Percentiles rank a stretch among this genome's conserved stretches.
Evolutionary conservation across 148 eudicot species (phyloP).

Genomic region (Silene conica): DNA sequence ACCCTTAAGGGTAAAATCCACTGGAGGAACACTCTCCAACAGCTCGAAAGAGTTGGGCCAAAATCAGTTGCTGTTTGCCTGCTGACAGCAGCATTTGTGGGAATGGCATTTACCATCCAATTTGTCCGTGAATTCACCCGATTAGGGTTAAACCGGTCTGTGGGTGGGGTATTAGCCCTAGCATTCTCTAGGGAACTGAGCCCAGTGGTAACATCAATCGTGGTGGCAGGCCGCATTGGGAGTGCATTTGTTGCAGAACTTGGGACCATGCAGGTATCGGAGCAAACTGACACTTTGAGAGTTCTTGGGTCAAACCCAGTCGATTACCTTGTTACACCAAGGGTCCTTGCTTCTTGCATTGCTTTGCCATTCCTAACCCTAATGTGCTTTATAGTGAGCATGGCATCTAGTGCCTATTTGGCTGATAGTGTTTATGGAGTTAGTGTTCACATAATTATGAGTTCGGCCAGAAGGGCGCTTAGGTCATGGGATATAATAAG

Average conservation of each 20-base stretch:
- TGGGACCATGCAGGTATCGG: slow-evolving; percentile 97
- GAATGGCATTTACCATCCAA: slow-evolving; percentile 98
- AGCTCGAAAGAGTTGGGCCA: slow-evolving; percentile 90
- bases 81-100: slow-evolving; percentile 90
- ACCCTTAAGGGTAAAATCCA: slow-evolving; percentile 74
- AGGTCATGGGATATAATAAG: slow-evolving; percentile 89
- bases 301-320: slow-evolving; percentile 88
- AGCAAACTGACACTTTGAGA: slow-evolving; percentile 86
- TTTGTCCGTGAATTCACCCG: slow-evolving; percentile 92
- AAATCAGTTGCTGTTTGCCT: slow-evolving; percentile 85
- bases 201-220: slow-evolving; percentile 88
- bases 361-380: slow-evolving; percentile 81
- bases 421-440: slow-evolving; percentile 82
- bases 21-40: slow-evolving; percentile 93
- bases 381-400: slow-evolving; percentile 73
- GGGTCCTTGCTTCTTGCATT: slow-evolving; percentile 77
- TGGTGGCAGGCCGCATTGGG: slow-evolving; percentile 95
- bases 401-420: slow-evolving; percentile 88
- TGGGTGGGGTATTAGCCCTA: slow-evolving; percentile 91
- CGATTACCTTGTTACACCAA: slow-evolving; percentile 83
- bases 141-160: slow-evolving; percentile 73
- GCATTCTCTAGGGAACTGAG: slow-evolving; percentile 89
- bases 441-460: slow-evolving; percentile 73
- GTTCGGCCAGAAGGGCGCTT: slow-evolving; percentile 85
- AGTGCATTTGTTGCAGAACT: slow-evolving; percentile 93